Evolutionary conservation across 305 asterid species (phyloP).

Genomic region (Galium porrigens): DNA sequence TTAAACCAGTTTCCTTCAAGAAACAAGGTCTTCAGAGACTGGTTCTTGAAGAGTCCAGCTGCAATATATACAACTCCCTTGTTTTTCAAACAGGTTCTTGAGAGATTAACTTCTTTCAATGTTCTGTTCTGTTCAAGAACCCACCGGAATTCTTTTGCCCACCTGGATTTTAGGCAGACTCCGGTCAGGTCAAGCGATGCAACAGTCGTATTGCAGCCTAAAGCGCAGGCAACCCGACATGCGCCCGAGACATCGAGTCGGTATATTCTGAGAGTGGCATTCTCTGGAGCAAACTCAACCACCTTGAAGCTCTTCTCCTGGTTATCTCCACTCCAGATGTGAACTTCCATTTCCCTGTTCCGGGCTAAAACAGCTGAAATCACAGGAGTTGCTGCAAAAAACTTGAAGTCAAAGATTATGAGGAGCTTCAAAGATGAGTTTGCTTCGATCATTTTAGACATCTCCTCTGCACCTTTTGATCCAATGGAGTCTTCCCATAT

Average conservation of each 20-base stretch:
- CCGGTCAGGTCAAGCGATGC: slow-evolving; percentile 57
- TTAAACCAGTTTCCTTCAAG: slow-evolving; percentile 56
- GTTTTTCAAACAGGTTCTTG: slow-evolving; percentile 47
- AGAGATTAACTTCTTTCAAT: slow-evolving; percentile 46
- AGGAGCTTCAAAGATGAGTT: slow-evolving; percentile 48
- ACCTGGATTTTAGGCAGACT: slow-evolving; percentile 45
- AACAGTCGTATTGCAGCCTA: slow-evolving; percentile 63
- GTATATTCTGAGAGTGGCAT: slow-evolving; percentile 40
- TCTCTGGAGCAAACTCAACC: slow-evolving; percentile 50
- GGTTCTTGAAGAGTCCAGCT: slow-evolving; percentile 71
- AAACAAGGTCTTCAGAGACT: slow-evolving; percentile 39
- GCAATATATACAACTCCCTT: slow-evolving; percentile 63
- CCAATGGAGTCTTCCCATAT: slow-evolving; percentile 82
- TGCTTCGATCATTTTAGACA: slow-evolving; percentile 74
- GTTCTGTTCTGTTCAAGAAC: slow-evolving; percentile 61
- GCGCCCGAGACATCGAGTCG: slow-evolving; percentile 36
- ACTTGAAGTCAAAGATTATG: slow-evolving; percentile 42
- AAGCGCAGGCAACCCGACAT: slow-evolving; percentile 49
- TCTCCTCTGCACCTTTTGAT: slow-evolving; percentile 57
- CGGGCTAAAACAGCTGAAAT: slow-evolving; percentile 66
- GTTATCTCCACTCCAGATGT: slow-evolving; percentile 41
- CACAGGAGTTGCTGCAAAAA: slow-evolving; percentile 43
- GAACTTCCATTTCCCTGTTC: slow-evolving; percentile 65
- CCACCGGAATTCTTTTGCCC: slow-evolving; percentile 76
- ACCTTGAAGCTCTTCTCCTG: slow-evolving; percentile 29